Evolutionary conservation across 805 yeast species (phyloP), one percentile per base, ranked within the genome.

Genomic region (Peterozyma toletana): DNA sequence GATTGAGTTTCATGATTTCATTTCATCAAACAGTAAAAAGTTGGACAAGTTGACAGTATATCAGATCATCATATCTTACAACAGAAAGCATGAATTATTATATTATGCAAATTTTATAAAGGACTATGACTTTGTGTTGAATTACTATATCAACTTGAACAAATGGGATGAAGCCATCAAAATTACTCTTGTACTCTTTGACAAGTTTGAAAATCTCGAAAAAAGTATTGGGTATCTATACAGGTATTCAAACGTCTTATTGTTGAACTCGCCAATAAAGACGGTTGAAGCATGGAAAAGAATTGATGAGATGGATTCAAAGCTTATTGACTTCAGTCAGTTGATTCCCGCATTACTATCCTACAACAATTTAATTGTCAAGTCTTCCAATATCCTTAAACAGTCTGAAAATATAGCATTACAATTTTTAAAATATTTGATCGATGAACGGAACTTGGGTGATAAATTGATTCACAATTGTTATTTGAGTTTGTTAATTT

Each of bases 211-310:
- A 5, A 40, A 38, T 30, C 37, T 46, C 11, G 50, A 55, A 4
- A 40, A 38, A 3, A 40, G 35, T 30, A 38, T 46, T 11, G 50
- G 55, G 3, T 56, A 77, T 9, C 73, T 85, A 5, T 86, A 88
- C 62, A 74, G 75, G 48, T 79, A 80, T 47, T 72, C 97, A 1
- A 79, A 83, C 0, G 80, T 80, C 0, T 59, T 93, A 34, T 58
- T 93, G 41, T 67, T 79, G 2, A 85, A 86, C 52, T 63, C 74
- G 11, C 90, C 99, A 0, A 67, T 66, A 29, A 73, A 70, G 11
- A 87, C 96, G 0, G 78, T 86, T 2, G 83, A 82, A 41, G 70
- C 86, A 0, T 93, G 97, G 97, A 73, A 86, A 54, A 72, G 80
- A 41, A 54, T 69, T 0, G 63, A 62, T 21, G 53, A 56, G 7